Evolutionary conservation across 495 filamentous ascomycete genomes (phyloP), one percentile per base, ranked within the genome.

Genomic region (Talaromyces adpressus): DNA sequence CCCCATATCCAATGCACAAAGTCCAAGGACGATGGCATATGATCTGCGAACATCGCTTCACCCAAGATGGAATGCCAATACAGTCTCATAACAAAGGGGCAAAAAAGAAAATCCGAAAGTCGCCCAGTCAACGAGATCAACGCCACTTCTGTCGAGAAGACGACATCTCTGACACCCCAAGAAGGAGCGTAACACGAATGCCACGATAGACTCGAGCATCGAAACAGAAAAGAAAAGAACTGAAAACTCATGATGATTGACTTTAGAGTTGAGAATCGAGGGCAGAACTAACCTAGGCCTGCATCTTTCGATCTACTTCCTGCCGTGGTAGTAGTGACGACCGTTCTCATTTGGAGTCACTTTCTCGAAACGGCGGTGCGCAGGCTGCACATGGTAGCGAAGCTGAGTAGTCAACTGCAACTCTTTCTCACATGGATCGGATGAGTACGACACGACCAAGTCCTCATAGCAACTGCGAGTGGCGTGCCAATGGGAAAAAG

Each of bases 341-440:
- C 22, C 30, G 6, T 77, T 78, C 27, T 30, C 68, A 70, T 57
- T 18, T 8, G 52, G 32, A 12, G 27, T 9, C 16, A 34, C 14
- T 23, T 59, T 27, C 16, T 57, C 27, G 32, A 63, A 63, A 14
- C 20, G 14, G 23, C 52, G 52, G 62, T 63, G 62, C 4, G 51
- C 27, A 18, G 62, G 62, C 20, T 39, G 23, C n/a, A 52, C 29
- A 53, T 51, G 45, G 45, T 53, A 62, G 41, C 52, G 62, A 22
- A 64, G 36, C 41, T 64, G 62, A 20, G 62, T 64, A 5, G 53
- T 64, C 58, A 76, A 61, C 20, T 63, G 63, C 30, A 76, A 51
- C 56, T 73, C 69, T 64, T 72, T 73, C 63, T 76, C 73, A 59
- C 73, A 76, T 5, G 73, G 73, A 54, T 76, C 73, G 52, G 70